phyloP scores from a whole-genome alignment of 2,329 filamentous ascomycete species.

The Cladosporium sphaerospermum region DNA sequence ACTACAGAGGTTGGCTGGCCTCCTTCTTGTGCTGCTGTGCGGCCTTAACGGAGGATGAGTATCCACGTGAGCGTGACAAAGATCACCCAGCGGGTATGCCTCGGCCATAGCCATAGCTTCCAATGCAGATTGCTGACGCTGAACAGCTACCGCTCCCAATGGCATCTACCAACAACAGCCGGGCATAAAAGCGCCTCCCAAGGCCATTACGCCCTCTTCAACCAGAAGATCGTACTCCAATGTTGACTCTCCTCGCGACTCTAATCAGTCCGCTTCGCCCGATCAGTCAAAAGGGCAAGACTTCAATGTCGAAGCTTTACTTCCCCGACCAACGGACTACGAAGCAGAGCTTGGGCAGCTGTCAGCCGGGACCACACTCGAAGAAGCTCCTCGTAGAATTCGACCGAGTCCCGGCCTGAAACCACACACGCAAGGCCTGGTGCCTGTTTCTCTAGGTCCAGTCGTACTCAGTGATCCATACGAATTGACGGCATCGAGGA shows the following conservation, averaged over 20 bases:
- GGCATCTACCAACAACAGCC: neutral
- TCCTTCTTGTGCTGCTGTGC: conserved; percentile 29
- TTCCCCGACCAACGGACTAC: conserved; percentile 8
- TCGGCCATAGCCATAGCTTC: too few relatives aligned
- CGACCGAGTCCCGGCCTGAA: too few relatives aligned
- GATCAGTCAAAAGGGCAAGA: conserved; percentile 17
- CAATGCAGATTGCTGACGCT: neutral
- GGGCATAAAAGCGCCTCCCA: neutral
- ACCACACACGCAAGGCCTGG: conserved; percentile 18
- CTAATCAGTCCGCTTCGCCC: neutral
- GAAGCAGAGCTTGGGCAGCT: neutral
- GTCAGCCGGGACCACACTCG: neutral
- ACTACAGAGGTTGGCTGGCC: conserved; percentile 29
- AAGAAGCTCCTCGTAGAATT: neutral
- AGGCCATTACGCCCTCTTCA: neutral
- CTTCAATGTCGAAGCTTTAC: conserved; percentile 18
- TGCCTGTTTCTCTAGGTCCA: conserved; percentile 23
- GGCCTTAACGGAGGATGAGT: conserved; percentile 26
- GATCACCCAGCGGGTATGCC: too few relatives aligned
- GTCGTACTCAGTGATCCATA: conserved; percentile 19
- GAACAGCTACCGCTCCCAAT: neutral
- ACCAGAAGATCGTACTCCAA: neutral
- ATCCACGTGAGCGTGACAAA: conserved; percentile 16
- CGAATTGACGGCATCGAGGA: neutral
- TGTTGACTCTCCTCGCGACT: neutral